These are phyloP conservation scores for Yarrowia sp. DNA, from an alignment of 805 yeast species.

Conservation along the genomic window DNA sequence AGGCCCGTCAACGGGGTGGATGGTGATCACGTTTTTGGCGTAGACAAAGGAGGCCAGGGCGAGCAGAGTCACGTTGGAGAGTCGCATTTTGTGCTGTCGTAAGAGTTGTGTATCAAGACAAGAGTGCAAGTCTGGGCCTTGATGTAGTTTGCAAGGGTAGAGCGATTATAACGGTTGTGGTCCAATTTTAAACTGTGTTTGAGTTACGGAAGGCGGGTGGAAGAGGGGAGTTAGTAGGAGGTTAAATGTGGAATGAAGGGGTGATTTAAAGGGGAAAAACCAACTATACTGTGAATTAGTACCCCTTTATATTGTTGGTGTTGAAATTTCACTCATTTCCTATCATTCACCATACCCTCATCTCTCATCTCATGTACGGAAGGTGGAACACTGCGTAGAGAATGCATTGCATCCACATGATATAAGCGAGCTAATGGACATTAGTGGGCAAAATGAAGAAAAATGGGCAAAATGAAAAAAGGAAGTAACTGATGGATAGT, in stretches of 20 bases:
- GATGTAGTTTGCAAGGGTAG: neutral
- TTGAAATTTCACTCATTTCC: too few relatives aligned
- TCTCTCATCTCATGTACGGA: neutral
- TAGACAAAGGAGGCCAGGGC: slow-evolving; percentile 19
- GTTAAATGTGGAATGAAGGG: neutral
- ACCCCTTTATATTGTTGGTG: too few relatives aligned
- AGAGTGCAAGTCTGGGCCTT: too few relatives aligned
- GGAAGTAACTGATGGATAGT: neutral
- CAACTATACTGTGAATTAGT: too few relatives aligned
- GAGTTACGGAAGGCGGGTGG: neutral
- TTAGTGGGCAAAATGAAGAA: too few relatives aligned
- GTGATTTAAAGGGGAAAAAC: neutral
- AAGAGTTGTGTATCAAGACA: neutral
- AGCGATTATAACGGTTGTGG: slow-evolving; percentile 16
- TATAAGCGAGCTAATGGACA: slow-evolving; percentile 19
- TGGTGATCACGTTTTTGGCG: slow-evolving; percentile 29
- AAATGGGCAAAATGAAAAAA: too few relatives aligned
- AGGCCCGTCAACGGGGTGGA: slow-evolving; percentile 27
- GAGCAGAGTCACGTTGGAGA: neutral
- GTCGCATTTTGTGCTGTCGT: slow-evolving; percentile 7
- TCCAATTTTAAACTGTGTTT: slow-evolving; percentile 27
- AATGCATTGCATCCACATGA: slow-evolving; percentile 17
- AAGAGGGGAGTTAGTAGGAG: too few relatives aligned
- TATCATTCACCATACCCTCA: too few relatives aligned
- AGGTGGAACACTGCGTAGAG: slow-evolving; percentile 6